Percentiles rank a stretch among this genome's conserved stretches.
Conservation (phyloP, 1,284 basidiomycete species). For the Marasmius fiardii region DNA sequence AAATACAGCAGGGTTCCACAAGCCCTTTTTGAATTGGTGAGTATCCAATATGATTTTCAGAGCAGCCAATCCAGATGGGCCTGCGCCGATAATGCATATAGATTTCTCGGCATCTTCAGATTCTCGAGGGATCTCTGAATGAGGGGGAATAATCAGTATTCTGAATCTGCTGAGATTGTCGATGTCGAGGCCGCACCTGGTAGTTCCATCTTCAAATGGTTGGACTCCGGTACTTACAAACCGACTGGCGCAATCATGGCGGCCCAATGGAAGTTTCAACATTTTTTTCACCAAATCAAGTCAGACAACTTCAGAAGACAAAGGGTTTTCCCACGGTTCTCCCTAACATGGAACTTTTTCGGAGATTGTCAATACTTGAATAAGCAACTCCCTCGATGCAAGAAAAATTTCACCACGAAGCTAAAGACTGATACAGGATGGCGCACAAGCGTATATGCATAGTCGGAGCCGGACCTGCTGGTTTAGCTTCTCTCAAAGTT, state of each 20-base stretch:
- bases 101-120: conserved; percentile 20
- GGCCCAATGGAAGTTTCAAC: too few relatives aligned
- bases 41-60: conserved; percentile 62
- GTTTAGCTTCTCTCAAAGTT: conserved; percentile 63
- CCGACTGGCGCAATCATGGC: too few relatives aligned
- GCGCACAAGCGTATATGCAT: conserved; percentile 54
- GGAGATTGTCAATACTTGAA: too few relatives aligned
- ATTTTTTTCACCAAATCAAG: too few relatives aligned
- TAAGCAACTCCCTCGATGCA: too few relatives aligned
- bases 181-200: background rate
- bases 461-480: conserved; percentile 67
- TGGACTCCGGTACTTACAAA: too few relatives aligned
- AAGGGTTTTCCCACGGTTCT: too few relatives aligned
- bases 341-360: too few relatives aligned
- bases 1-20: conserved; percentile 56
- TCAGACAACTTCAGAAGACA: too few relatives aligned
- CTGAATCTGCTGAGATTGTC: background rate
- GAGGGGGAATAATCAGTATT: background rate
- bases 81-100: conserved; percentile 69
- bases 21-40: conserved; percentile 48
- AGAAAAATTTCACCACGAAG: too few relatives aligned
- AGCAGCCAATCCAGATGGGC: conserved; percentile 63
- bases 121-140: background rate
- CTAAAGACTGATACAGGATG: too few relatives aligned
- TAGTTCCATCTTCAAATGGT: background rate